Percentiles rank a stretch among this genome's conserved stretches.
These are phyloP conservation scores for Umbilicus rupestris DNA, from an alignment of 164 flowering plant species.

Conservation along the genomic window DNA sequence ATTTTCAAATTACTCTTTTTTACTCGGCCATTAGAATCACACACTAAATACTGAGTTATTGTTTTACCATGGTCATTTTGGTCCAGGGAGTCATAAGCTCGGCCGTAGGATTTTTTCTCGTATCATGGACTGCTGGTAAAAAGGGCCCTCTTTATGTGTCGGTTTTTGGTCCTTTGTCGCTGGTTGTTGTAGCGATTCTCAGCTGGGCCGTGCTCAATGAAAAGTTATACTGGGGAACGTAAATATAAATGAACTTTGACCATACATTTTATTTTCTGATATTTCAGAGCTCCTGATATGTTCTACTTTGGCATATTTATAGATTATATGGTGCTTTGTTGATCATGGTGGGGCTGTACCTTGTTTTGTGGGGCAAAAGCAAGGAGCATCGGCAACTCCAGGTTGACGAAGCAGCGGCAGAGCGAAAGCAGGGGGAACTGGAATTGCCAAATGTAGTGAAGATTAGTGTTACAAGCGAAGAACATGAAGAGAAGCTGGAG, in stretches of 20 bases:
- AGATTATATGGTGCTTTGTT: slow-evolving; percentile 55
- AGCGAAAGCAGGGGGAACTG: neutral
- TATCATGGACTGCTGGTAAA: slow-evolving; percentile 52
- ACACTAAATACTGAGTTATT: neutral
- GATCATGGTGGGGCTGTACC: slow-evolving; percentile 64
- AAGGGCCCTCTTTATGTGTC: slow-evolving; percentile 81
- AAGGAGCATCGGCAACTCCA: slow-evolving; percentile 22
- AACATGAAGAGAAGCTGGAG: no score
- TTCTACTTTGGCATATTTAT: neutral
- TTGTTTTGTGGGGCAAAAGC: slow-evolving; percentile 74
- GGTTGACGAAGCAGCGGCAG: neutral
- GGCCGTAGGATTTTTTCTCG: slow-evolving; percentile 44
- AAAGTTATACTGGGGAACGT: slow-evolving; percentile 63
- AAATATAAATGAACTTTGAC: slow-evolving; percentile 3
- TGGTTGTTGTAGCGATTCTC: slow-evolving; percentile 51
- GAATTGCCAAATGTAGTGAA: neutral
- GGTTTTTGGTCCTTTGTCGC: slow-evolving; percentile 63
- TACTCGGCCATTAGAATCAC: neutral
- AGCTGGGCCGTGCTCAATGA: slow-evolving; percentile 63
- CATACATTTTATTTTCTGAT: neutral
- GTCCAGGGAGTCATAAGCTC: slow-evolving; percentile 65
- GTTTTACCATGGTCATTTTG: neutral
- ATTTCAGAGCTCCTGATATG: neutral
- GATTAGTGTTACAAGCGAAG: no score
- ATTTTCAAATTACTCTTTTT: neutral